These are phyloP conservation scores for Lasiosphaeria hispida DNA, from an alignment of 495 filamentous ascomycete genomes.

Conservation along the genomic window DNA sequence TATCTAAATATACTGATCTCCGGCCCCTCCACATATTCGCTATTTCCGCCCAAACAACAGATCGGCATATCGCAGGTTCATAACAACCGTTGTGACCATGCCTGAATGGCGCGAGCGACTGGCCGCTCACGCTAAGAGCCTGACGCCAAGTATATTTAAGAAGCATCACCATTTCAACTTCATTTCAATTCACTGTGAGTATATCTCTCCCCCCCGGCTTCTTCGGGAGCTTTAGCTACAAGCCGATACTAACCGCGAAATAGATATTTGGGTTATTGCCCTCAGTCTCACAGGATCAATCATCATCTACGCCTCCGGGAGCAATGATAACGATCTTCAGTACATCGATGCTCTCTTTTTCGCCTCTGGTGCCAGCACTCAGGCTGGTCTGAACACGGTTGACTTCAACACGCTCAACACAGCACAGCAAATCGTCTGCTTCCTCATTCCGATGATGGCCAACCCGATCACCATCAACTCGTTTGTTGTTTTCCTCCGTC, in stretches of 20 bases:
- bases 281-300: constrained; percentile 70
- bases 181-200: constrained; percentile 77
- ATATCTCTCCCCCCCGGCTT: neutral
- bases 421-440: constrained; percentile 77
- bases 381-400: constrained; percentile 66
- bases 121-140: constrained; percentile 41
- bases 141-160: constrained; percentile 50
- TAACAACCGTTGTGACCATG: constrained; percentile 14
- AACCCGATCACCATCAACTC: constrained; percentile 91
- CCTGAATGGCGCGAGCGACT: constrained; percentile 17
- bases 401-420: constrained; percentile 65
- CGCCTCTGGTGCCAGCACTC: constrained; percentile 73
- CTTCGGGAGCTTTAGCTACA: neutral
- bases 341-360: constrained; percentile 94
- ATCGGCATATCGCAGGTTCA: no score
- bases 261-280: constrained; percentile 76
- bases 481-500: constrained; percentile 81
- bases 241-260: constrained; percentile 2
- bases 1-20: neutral
- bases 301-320: constrained; percentile 64
- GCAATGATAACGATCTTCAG: constrained; percentile 46
- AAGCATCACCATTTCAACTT: constrained; percentile 72
- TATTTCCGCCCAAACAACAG: no score
- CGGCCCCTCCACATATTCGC: no score
- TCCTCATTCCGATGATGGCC: constrained; percentile 65